Percentiles rank a stretch among this genome's conserved stretches.
phyloP scores from a whole-genome alignment of 2,329 filamentous ascomycete species.

The Elsinoe necatrix region DNA sequence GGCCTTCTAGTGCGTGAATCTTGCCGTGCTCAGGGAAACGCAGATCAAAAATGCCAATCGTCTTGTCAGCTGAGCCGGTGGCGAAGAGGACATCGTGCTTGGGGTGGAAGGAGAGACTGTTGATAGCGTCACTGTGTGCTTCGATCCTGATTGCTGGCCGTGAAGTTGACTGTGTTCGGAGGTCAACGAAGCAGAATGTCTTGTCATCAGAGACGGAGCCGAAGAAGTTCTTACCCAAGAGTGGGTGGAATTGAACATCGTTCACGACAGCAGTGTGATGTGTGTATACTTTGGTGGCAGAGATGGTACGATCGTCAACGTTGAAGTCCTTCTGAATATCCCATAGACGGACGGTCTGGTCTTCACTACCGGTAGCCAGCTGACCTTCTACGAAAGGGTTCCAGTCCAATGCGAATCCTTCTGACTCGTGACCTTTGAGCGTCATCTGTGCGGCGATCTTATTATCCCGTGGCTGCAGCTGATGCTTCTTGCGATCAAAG shows the following conservation, averaged over 20 bases:
- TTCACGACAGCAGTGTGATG: slow-evolving; percentile 91
- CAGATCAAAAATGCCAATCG: slow-evolving; percentile 89
- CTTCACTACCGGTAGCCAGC: slow-evolving; percentile 83
- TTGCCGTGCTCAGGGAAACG: slow-evolving; percentile 62
- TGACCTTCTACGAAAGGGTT: slow-evolving; percentile 74
- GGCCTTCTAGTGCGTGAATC: slow-evolving; percentile 80
- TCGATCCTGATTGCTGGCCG: slow-evolving; percentile 49
- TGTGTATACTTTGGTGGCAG: slow-evolving; percentile 66
- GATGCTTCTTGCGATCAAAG: slow-evolving; percentile 94
- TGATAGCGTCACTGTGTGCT: slow-evolving; percentile 87
- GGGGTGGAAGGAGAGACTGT: slow-evolving; percentile 91
- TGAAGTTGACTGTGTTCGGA: slow-evolving; percentile 55
- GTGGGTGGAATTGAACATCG: slow-evolving; percentile 90
- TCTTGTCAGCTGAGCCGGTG: slow-evolving; percentile 91
- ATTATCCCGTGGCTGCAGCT: slow-evolving; percentile 55
- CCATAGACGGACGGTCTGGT: slow-evolving; percentile 87
- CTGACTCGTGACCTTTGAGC: slow-evolving; percentile 72
- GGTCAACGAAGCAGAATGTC: slow-evolving; percentile 84
- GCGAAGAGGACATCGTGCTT: slow-evolving; percentile 82
- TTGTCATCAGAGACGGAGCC: slow-evolving; percentile 93
- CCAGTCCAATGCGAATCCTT: slow-evolving; percentile 92
- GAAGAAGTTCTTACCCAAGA: slow-evolving; percentile 67
- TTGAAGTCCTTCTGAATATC: slow-evolving; percentile 66
- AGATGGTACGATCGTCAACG: slow-evolving; percentile 59
- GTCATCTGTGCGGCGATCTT: slow-evolving; percentile 74